Percentiles rank a stretch among this genome's conserved stretches.
These are phyloP conservation scores for Fraxinus pennsylvanica DNA, from an alignment of 257 asterid genomes.

Conservation along the genomic window DNA sequence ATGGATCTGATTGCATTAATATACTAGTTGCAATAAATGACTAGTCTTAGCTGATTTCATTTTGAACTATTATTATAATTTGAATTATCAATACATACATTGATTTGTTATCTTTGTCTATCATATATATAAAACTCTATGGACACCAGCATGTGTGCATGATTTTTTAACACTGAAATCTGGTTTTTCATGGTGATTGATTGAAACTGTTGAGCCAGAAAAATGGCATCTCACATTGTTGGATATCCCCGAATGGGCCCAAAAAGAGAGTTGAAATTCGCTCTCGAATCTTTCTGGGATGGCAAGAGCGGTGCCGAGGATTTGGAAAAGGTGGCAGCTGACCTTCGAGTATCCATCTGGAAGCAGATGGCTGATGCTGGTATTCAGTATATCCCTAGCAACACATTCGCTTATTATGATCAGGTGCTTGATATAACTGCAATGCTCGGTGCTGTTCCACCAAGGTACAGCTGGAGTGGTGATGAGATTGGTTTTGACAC, in stretches of 20 bases:
- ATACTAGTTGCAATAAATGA: not conserved
- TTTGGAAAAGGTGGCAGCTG: too few species aligned
- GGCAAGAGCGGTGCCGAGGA: slow-evolving; percentile 52
- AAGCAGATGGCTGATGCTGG: too few species aligned
- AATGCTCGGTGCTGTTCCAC: too few species aligned
- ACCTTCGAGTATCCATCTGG: too few species aligned
- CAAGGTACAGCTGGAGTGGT: too few species aligned
- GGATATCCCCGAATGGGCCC: slow-evolving; percentile 99
- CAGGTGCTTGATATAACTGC: too few species aligned
- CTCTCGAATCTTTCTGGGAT: slow-evolving; percentile 64
- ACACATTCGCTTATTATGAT: too few species aligned
- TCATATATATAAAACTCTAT: too few species aligned
- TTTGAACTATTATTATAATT: not conserved
- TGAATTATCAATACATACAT: not conserved
- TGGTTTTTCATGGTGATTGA: not conserved
- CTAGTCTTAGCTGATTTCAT: not conserved
- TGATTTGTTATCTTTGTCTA: not conserved
- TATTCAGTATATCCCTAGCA: too few species aligned
- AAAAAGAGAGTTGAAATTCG: slow-evolving; percentile 92
- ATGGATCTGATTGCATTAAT: slow-evolving; percentile 21
- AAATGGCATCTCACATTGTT: slow-evolving; percentile 89
- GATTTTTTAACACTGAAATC: not conserved
- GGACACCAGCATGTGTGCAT: not conserved
- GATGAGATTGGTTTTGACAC: too few species aligned
- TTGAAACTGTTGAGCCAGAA: slow-evolving; percentile 39